Evolutionary conservation across 164 flowering plant genomes (phyloP).

Genomic region (Sextonia rubra): DNA sequence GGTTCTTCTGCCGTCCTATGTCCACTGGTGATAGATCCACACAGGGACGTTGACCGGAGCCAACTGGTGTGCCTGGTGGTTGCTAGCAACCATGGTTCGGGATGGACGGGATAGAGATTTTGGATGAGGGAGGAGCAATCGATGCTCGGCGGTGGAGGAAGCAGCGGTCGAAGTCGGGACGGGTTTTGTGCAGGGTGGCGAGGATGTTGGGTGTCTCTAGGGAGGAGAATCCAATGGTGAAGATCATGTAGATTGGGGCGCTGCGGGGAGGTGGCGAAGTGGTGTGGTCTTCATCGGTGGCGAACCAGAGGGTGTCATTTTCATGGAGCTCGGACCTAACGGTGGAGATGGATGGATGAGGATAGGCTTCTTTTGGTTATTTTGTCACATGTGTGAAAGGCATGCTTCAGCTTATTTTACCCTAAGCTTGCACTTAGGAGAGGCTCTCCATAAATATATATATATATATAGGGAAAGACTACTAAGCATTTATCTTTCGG

Average conservation of each 20-base stretch:
- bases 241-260: background rate
- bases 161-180: background rate
- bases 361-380: no score
- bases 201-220: conserved; percentile 44
- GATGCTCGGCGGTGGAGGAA: conserved; percentile 27
- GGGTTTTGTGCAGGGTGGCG: conserved; percentile 40
- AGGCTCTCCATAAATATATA: no score
- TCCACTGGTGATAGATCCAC: conserved; percentile 23
- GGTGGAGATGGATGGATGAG: conserved; percentile 1
- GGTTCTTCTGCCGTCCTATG: conserved; percentile 15
- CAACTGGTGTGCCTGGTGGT: conserved; percentile 37
- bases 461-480: no score
- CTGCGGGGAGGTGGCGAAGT: conserved; percentile 6
- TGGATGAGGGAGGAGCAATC: conserved; percentile 10
- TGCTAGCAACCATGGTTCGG: conserved; percentile 38
- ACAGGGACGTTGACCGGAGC: conserved; percentile 68
- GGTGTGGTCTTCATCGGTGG: conserved; percentile 6
- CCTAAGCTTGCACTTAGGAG: no score
- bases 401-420: no score
- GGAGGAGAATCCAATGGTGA: conserved; percentile 12
- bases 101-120: conserved; percentile 26
- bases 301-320: conserved; percentile 64
- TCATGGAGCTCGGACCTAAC: conserved; percentile 50
- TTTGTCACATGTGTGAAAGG: no score
- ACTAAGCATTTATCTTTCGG: no score